phyloP scores from a whole-genome alignment of 139 green algal species.

The Coccomyxa sp. region DNA sequence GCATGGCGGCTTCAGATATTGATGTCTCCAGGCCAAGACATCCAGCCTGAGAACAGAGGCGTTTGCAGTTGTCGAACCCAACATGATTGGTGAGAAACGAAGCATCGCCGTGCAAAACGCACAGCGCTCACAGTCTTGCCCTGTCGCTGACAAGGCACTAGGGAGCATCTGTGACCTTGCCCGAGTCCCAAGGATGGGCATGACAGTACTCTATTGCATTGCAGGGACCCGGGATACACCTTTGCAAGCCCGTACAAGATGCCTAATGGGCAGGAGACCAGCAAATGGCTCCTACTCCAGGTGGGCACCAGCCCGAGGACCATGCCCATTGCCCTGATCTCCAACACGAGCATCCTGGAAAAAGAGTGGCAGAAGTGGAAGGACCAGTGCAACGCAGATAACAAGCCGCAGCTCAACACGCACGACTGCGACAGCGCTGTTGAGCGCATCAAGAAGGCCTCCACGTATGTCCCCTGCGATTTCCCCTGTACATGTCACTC shows the following conservation, averaged over 20 bases:
- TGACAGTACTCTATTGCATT: neutral
- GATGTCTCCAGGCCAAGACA: no score
- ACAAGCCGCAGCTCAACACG: constrained; percentile 17
- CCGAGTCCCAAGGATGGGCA: neutral
- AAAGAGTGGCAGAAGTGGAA: constrained; percentile 34
- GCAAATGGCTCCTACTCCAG: constrained; percentile 38
- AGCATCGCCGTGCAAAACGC: no score
- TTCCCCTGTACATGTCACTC: no score
- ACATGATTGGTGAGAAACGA: no score
- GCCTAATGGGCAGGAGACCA: constrained; percentile 13
- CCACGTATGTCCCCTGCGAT: neutral
- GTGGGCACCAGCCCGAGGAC: constrained; percentile 22
- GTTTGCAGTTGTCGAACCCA: no score
- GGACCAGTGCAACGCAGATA: constrained; percentile 16
- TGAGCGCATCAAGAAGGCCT: constrained; percentile 19
- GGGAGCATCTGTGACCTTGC: no score
- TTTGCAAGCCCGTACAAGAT: constrained; percentile 7
- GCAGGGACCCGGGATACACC: neutral
- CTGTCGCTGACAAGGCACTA: no score
- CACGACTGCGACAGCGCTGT: constrained; percentile 6
- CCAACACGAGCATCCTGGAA: constrained; percentile 7
- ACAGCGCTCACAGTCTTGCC: no score
- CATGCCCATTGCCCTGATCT: constrained; percentile 29
- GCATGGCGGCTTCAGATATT: no score
- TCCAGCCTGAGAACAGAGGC: no score